Evolutionary conservation across 2,329 filamentous ascomycete species (phyloP).

Genomic region (Pseudogymnoascus sp.): DNA sequence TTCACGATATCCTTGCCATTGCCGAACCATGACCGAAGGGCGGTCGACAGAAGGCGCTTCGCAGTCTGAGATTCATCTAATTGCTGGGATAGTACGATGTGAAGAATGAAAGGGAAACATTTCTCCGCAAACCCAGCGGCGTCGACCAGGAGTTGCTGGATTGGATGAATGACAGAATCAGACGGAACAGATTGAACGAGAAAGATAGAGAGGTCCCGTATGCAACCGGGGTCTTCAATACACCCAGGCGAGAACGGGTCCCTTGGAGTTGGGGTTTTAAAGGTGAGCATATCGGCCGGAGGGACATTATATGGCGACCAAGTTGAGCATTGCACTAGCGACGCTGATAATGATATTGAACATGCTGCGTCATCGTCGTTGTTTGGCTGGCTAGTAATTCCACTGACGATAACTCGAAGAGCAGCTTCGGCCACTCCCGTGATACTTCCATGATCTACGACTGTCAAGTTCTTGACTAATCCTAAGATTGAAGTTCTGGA

Average conservation of each 20-base stretch:
- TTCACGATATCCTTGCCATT: constrained; percentile 37
- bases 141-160: constrained; percentile 57
- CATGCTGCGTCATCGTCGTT: constrained; percentile 12
- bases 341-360: constrained; percentile 34
- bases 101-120: constrained; percentile 75
- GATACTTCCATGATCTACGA: constrained; percentile 45
- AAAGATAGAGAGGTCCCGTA: constrained; percentile 51
- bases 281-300: constrained; percentile 38
- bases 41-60: constrained; percentile 56
- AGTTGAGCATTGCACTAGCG: constrained; percentile 45
- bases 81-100: constrained; percentile 67
- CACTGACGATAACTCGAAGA: constrained; percentile 48
- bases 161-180: constrained; percentile 60
- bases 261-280: background rate
- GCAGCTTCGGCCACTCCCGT: constrained; percentile 55
- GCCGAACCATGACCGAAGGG: constrained; percentile 57
- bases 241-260: constrained; percentile 18
- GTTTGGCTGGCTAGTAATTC: background rate
- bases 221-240: constrained; percentile 48
- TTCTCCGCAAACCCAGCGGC: constrained; percentile 64
- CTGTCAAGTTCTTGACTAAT: constrained; percentile 53
- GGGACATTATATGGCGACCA: constrained; percentile 50
- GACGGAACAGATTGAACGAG: constrained; percentile 51
- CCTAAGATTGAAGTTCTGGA: constrained; percentile 58
- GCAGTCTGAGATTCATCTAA: constrained; percentile 50